Evolutionary conservation across 306 rosid genomes (phyloP), one percentile per base, ranked within the genome.

Genomic region (Dryas drummondii): DNA sequence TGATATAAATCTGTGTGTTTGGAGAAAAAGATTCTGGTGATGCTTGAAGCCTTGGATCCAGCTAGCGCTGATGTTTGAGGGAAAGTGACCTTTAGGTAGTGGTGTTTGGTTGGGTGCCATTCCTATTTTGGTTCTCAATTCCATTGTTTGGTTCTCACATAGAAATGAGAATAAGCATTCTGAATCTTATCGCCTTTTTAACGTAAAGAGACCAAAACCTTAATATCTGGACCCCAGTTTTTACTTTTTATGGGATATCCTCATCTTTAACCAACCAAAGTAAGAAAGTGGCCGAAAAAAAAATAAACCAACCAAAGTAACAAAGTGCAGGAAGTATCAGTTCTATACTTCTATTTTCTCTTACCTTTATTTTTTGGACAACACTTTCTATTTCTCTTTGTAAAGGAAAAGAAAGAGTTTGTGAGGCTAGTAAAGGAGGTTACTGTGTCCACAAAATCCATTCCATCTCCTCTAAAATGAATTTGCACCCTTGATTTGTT

Each of bases 1-100:
- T 54, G 64, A 51, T 17, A 1, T 22, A 19, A 13, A 58, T 40
- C 51, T 19, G 42, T 44, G 14, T 22, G 13, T 71, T 44, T 42
- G 26, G 17, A 42, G 65, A 51, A 16, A 71, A 41, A 55, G 22
- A 71, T 71, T 41, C 22, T 11, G 12, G 47, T 19, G 2, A 63
- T 63, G 49, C 50, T 40, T 62, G 67, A 15, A 64, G 27, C 50
- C 51, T 65, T 65, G 70, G 69, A 64, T 64, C 37, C 70, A 65
- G 40, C 0, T n/a, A 42, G 17, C 15, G 52, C 4, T n/a, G 70
- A 44, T 5, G 8, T 65, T 51, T 42, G 52, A 17, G 10, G 32
- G 68, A 72, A 72, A 72, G 58, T 46, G 58, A 8, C 76, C 57
- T 45, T 66, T 71, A 42, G 53, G 75, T 54, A 32, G 37, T 32